Percentiles rank a stretch among this genome's conserved stretches.
These are phyloP conservation scores for Colletotrichum cordylinicola DNA, from an alignment of 2,329 filamentous ascomycete species.

Conservation along the genomic window DNA sequence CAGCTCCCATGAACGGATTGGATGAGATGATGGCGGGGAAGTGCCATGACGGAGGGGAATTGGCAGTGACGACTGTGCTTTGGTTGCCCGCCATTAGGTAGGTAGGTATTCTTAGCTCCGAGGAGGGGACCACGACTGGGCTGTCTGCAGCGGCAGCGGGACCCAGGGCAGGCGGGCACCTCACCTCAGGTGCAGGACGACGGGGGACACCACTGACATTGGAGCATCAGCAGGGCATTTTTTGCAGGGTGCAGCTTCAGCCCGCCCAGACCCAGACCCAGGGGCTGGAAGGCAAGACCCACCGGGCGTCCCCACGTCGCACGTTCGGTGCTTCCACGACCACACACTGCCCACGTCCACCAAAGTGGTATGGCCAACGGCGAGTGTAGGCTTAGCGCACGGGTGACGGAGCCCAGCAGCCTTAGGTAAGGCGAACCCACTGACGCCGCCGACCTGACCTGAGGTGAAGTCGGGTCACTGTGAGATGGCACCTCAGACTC, in stretches of 20 bases:
- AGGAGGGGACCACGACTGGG: background rate
- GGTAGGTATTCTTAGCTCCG: background rate
- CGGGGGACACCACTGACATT: background rate
- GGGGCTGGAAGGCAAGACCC: background rate
- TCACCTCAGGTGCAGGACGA: background rate
- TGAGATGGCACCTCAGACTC: background rate
- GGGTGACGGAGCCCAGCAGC: background rate
- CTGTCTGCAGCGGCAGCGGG: background rate
- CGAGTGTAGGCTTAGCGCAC: background rate
- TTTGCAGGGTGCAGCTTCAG: background rate
- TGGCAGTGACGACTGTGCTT: background rate
- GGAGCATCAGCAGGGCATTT: background rate
- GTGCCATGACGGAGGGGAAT: slow-evolving; percentile 1
- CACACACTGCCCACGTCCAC: background rate
- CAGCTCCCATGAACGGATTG: slow-evolving; percentile 11
- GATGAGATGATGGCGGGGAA: slow-evolving; percentile 20
- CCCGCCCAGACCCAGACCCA: background rate
- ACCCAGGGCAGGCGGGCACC: background rate
- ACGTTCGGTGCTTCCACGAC: background rate
- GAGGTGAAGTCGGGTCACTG: background rate
- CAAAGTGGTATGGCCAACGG: background rate
- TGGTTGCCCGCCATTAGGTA: background rate
- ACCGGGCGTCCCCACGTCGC: background rate
- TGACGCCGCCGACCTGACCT: background rate
- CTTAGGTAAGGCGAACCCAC: slow-evolving; percentile 7